phyloP scores from a whole-genome alignment of 2,329 filamentous ascomycete species.

The Diplodia seriata region DNA sequence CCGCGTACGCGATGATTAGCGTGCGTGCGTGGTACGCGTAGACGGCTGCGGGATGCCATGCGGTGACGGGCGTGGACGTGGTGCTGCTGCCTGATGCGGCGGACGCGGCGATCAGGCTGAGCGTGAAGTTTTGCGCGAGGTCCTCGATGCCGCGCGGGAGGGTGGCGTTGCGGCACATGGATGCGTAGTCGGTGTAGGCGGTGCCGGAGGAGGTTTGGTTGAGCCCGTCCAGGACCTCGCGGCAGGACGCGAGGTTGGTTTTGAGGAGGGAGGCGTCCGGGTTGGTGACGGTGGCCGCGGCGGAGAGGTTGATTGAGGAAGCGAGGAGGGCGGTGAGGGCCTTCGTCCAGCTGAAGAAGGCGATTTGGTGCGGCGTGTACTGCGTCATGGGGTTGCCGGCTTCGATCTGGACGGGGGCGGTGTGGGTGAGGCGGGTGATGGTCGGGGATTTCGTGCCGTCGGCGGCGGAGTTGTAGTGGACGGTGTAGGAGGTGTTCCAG shows the following conservation, averaged over 20 bases:
- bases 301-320: not conserved
- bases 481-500: constrained; percentile 13
- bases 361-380: not conserved
- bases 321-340: not conserved
- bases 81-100: not conserved
- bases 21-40: not conserved
- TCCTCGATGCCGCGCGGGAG: constrained; percentile 3
- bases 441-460: not conserved
- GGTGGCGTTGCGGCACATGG: constrained; percentile 4
- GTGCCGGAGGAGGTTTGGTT: not conserved
- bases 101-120: not conserved
- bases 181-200: not conserved
- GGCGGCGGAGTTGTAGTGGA: not conserved
- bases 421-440: not conserved
- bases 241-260: constrained; percentile 4
- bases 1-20: not conserved
- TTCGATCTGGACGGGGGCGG: not conserved
- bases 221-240: not conserved
- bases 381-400: not conserved
- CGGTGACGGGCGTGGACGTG: not conserved
- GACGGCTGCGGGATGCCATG: accelerated
- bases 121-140: constrained; percentile 16
- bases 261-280: not conserved
- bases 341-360: not conserved
- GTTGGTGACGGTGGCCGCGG: too few relatives aligned